A percentile compares a stretch with the other conserved stretches of the same genome.
These are phyloP conservation scores for Chalaropsis ovoidea DNA, from an alignment of 2,329 filamentous ascomycete genomes.

Conservation along the genomic window DNA sequence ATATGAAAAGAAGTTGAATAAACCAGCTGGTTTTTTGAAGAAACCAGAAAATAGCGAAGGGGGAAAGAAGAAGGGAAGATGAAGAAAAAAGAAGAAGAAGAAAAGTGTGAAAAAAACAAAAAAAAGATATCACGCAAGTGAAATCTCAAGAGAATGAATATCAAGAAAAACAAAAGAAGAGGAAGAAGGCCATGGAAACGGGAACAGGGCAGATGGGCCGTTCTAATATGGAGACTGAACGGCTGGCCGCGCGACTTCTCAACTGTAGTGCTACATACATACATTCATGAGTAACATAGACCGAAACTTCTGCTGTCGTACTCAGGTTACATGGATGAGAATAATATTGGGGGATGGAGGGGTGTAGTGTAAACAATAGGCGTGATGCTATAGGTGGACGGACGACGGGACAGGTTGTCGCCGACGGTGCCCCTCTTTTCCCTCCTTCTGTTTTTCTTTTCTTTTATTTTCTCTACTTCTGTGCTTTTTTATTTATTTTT, in stretches of 20 bases:
- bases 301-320: too few species aligned
- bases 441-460: neutral
- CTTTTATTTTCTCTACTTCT: neutral
- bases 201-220: slow-evolving; percentile 15
- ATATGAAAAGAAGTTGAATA: slow-evolving; percentile 5
- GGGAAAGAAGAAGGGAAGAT: slow-evolving; percentile 17
- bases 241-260: neutral
- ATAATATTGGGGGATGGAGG: neutral
- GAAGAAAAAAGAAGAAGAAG: slow-evolving; percentile 18
- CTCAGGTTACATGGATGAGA: neutral
- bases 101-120: slow-evolving; percentile 19
- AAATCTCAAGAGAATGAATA: slow-evolving; percentile 21
- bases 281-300: too few species aligned
- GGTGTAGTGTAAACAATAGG: neutral
- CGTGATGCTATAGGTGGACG: neutral
- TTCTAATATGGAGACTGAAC: slow-evolving; percentile 19
- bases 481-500: too few species aligned
- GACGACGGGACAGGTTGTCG: neutral
- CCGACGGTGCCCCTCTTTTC: neutral
- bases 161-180: slow-evolving; percentile 11
- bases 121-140: slow-evolving; percentile 15
- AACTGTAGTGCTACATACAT: too few species aligned
- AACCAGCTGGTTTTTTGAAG: slow-evolving; percentile 10
- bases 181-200: slow-evolving; percentile 5
- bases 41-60: slow-evolving; percentile 9